These are phyloP conservation scores for Selaginella moellendorffii DNA, from an alignment of 75 land plant genomes.

Conservation along the genomic window DNA sequence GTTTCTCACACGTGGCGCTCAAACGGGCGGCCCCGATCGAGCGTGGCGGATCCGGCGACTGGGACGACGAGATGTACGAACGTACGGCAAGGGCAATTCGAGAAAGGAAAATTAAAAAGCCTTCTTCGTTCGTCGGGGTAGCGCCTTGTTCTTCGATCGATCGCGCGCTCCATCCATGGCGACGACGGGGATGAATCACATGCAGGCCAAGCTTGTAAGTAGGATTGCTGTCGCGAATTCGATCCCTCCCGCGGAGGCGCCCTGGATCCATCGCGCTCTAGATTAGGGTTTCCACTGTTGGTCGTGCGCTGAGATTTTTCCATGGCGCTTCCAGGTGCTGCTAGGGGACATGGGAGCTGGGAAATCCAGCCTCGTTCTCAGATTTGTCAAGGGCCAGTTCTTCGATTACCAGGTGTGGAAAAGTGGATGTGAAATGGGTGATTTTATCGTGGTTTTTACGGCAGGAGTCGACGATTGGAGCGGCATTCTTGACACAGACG, in stretches of 20 bases:
- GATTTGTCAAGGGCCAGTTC: conserved; percentile 79
- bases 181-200: conserved; percentile 19
- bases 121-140: too few species aligned
- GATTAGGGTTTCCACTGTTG: not conserved
- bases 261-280: not conserved
- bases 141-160: not conserved
- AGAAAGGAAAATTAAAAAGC: too few species aligned
- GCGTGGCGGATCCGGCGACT: too few species aligned
- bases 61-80: too few species aligned
- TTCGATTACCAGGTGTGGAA: conserved; percentile 51
- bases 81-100: too few species aligned
- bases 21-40: too few species aligned
- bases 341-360: conserved; percentile 89
- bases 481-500: conserved; percentile 73
- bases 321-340: conserved; percentile 36
- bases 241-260: not conserved
- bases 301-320: not conserved
- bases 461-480: conserved; percentile 88
- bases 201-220: conserved; percentile 27
- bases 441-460: not conserved
- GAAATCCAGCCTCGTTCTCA: conserved; percentile 55
- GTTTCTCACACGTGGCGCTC: too few species aligned
- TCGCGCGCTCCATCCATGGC: conserved; percentile 14
- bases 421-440: not conserved
- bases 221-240: not conserved